Percentiles rank a stretch among this genome's conserved stretches.
Conservation (phyloP, 371 early-diverging fungal species). For the Fennellomyces sp. region DNA sequence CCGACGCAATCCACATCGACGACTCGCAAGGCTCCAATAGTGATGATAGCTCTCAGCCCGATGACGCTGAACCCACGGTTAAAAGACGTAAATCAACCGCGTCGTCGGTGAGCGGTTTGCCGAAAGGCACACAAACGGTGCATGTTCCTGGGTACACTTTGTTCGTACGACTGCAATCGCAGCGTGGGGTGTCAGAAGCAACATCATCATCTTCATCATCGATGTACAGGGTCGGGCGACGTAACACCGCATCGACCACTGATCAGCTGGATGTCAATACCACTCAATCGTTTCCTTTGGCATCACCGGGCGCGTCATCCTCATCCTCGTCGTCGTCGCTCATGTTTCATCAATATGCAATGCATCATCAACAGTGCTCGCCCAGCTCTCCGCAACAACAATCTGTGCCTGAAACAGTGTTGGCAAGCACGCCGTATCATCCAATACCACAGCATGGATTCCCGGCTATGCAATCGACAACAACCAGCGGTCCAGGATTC, state of each 20-base stretch:
- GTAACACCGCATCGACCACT: background rate
- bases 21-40: background rate
- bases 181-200: background rate
- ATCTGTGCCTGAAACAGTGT: background rate
- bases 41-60: background rate
- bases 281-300: background rate
- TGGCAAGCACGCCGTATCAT: no score
- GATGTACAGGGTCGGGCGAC: background rate
- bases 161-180: background rate
- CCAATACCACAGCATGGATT: no score
- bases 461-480: background rate
- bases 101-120: background rate
- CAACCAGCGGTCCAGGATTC: background rate
- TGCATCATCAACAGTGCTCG: background rate
- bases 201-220: background rate
- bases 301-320: background rate
- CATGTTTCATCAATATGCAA: constrained; percentile 1
- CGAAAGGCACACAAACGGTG: constrained; percentile 5
- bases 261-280: background rate
- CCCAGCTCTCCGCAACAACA: background rate
- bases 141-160: background rate
- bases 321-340: background rate
- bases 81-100: background rate
- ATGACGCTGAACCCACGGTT: background rate
- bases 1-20: background rate